Evolutionary conservation across 495 filamentous ascomycete genomes (phyloP).

Genomic region (Tuber brumale): DNA sequence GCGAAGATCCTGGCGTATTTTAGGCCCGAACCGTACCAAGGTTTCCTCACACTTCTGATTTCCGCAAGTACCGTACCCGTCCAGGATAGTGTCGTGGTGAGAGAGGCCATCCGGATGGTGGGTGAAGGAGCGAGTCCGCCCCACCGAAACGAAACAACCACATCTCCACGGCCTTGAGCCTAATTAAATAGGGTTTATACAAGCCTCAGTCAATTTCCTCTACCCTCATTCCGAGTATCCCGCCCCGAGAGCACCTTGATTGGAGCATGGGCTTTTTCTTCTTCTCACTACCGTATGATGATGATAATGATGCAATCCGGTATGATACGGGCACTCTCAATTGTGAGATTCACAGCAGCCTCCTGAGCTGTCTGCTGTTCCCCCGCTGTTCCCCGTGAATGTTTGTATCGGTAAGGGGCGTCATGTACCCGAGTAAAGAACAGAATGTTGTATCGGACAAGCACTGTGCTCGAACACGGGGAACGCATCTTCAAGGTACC

Average conservation of each 20-base stretch:
- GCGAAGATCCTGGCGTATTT: not conserved
- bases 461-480: not conserved
- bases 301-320: not conserved
- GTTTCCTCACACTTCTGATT: not conserved
- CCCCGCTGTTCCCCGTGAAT: not conserved
- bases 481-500: not conserved
- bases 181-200: not conserved
- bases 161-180: not conserved
- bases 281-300: not conserved
- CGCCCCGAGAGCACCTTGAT: not conserved
- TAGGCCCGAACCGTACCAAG: not conserved
- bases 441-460: not conserved
- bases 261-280: not conserved
- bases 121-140: not conserved
- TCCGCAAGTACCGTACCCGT: not conserved
- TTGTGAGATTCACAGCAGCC: not conserved
- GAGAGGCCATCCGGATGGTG: not conserved
- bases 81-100: no score
- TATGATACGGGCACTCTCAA: not conserved
- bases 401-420: not conserved
- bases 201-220: not conserved
- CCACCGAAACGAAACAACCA: not conserved
- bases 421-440: not conserved
- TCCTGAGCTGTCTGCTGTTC: not conserved
- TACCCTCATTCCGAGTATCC: not conserved